Conservation (phyloP, 2,329 filamentous ascomycete species). For the Parastagonospora avenae region DNA sequence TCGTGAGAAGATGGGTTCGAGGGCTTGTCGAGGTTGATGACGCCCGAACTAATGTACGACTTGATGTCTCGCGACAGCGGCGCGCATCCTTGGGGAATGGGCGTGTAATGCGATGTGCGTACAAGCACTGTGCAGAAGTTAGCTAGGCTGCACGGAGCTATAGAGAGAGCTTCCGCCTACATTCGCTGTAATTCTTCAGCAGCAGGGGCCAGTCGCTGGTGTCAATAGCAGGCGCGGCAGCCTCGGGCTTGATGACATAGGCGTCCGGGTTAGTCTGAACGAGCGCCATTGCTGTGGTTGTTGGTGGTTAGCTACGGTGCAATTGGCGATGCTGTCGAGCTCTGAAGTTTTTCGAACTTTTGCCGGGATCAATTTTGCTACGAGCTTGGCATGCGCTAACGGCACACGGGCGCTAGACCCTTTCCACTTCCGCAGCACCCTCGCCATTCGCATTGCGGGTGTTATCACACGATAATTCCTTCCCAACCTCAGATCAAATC, state of each 20-base stretch:
- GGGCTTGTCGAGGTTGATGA: constrained; percentile 98
- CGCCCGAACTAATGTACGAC: constrained; percentile 94
- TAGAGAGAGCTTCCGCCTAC: constrained; percentile 61
- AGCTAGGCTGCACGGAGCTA: constrained; percentile 28
- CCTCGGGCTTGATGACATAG: constrained; percentile 91
- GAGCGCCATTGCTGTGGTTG: constrained; percentile 42
- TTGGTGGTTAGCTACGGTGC: constrained; percentile 26
- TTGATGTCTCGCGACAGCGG: constrained; percentile 94
- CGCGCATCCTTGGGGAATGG: constrained; percentile 89
- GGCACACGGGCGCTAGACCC: neutral
- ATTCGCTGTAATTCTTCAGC: constrained; percentile 92
- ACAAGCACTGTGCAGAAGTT: constrained; percentile 70
- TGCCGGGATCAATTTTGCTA: constrained; percentile 16
- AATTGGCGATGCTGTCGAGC: constrained; percentile 33
- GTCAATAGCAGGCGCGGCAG: constrained; percentile 75
- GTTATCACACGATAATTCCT: too few species aligned
- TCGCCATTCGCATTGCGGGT: neutral
- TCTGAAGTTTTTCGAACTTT: constrained; percentile 29
- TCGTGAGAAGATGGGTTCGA: constrained; percentile 98
- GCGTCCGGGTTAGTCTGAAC: constrained; percentile 61
- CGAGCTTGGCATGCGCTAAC: constrained; percentile 2
- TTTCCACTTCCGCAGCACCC: neutral
- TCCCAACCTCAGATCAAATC: too few species aligned
- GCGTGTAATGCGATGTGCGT: constrained; percentile 94
- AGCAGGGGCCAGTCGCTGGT: constrained; percentile 92